Evolutionary conservation across 2,329 filamentous ascomycete genomes (phyloP).

Genomic region (Colletotrichum sublineola): DNA sequence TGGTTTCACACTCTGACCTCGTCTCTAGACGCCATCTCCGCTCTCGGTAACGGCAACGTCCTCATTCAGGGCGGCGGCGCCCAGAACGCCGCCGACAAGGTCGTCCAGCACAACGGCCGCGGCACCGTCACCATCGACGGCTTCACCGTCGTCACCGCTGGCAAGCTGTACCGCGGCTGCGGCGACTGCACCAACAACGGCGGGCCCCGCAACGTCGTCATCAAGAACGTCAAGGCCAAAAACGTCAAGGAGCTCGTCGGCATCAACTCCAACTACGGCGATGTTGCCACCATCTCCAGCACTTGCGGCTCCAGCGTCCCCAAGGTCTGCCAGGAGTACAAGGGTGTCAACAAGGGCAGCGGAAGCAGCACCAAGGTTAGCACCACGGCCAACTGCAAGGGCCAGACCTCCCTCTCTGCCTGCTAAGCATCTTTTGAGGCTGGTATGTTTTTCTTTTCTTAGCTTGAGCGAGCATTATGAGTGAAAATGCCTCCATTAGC

Average conservation of each 20-base stretch:
- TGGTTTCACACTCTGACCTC: neutral
- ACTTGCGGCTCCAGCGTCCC: constrained; percentile 39
- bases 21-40: constrained; percentile 30
- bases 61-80: constrained; percentile 51
- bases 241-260: constrained; percentile 53
- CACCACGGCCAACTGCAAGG: constrained; percentile 43
- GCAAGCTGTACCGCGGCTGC: constrained; percentile 60
- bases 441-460: neutral
- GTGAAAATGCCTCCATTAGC: neutral
- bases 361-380: constrained; percentile 40
- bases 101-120: constrained; percentile 52
- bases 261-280: constrained; percentile 56
- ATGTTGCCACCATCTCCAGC: constrained; percentile 46
- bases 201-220: constrained; percentile 37
- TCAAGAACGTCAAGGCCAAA: constrained; percentile 42
- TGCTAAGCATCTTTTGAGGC: constrained; percentile 15
- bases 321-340: constrained; percentile 44
- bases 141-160: constrained; percentile 56
- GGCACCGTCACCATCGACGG: constrained; percentile 49
- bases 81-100: constrained; percentile 50
- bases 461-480: constrained; percentile 20
- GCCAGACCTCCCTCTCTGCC: constrained; percentile 36
- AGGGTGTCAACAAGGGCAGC: constrained; percentile 41
- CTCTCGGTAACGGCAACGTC: constrained; percentile 36
- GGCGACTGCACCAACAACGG: constrained; percentile 55